Conservation (phyloP, 495 filamentous ascomycete genomes). For the Evernia prunastri region DNA sequence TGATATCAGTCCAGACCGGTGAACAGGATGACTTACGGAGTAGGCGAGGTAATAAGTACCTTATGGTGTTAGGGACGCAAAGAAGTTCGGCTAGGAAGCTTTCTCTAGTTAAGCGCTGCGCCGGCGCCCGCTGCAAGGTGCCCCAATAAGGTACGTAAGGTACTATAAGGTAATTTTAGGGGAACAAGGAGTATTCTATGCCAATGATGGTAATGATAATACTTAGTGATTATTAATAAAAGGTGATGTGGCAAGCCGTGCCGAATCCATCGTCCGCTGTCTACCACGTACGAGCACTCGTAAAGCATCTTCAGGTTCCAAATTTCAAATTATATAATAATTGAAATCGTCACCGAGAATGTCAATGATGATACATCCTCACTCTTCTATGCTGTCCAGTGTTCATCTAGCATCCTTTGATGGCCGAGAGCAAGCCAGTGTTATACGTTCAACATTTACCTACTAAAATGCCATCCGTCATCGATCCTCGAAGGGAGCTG, state of each 20-base stretch:
- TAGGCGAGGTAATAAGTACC: too few relatives aligned
- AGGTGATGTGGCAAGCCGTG: background rate
- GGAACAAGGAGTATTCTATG: too few relatives aligned
- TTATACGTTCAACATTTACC: too few relatives aligned
- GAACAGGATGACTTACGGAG: too few relatives aligned
- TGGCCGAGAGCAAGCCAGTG: background rate
- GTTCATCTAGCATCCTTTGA: background rate
- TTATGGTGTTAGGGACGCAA: background rate
- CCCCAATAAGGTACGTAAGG: background rate
- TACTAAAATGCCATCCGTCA: constrained; percentile 17
- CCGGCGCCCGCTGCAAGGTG: background rate
- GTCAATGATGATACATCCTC: background rate
- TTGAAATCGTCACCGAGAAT: background rate
- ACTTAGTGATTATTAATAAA: too few relatives aligned
- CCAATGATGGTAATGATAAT: too few relatives aligned
- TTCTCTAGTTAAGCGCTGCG: background rate
- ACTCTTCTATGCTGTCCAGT: background rate
- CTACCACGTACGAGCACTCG: too few relatives aligned
- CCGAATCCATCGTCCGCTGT: background rate
- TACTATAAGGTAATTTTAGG: background rate
- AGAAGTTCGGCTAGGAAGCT: background rate
- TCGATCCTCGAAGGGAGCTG: constrained; percentile 17
- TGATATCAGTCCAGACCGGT: too few relatives aligned
- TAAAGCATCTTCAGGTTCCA: too few relatives aligned
- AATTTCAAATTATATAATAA: background rate